Evolutionary conservation across 2,329 filamentous ascomycete species (phyloP).

Genomic region (Cladosporium sp.): DNA sequence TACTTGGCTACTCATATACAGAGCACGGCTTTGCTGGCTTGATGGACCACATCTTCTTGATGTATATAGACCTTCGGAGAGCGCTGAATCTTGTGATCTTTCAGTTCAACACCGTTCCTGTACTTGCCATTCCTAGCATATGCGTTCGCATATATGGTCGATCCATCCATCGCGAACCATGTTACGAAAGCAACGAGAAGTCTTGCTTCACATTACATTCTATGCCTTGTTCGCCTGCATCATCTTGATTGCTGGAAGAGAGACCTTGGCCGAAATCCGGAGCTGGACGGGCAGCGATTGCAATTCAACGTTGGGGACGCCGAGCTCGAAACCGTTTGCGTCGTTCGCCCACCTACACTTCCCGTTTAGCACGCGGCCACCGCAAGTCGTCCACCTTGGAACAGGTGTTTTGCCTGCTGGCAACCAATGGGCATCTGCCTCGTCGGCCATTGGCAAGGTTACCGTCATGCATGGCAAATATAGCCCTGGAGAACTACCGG

Average conservation of each 20-base stretch:
- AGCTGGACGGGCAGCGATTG: neutral
- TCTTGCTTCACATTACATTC: neutral
- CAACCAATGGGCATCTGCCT: neutral
- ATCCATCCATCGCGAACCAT: neutral
- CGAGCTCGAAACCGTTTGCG: neutral
- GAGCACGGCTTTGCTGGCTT: neutral
- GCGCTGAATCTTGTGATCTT: neutral
- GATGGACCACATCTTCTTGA: neutral
- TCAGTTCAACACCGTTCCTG: neutral
- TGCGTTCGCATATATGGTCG: neutral
- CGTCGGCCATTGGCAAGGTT: neutral
- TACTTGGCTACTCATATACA: neutral
- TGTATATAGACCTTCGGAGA: neutral
- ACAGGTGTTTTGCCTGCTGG: neutral
- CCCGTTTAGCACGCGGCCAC: neutral
- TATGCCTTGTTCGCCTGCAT: constrained; percentile 5
- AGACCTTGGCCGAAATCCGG: neutral
- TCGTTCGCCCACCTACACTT: neutral
- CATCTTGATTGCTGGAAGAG: neutral
- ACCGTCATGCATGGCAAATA: constrained; percentile 9
- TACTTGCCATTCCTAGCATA: neutral
- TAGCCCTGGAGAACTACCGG: neutral
- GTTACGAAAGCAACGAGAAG: neutral
- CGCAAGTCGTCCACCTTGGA: neutral
- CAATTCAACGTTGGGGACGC: neutral